Base-by-base conservation (phyloP, 2,329 filamentous ascomycete genomes). In the Penicillium aurantiogriseum region DNA sequence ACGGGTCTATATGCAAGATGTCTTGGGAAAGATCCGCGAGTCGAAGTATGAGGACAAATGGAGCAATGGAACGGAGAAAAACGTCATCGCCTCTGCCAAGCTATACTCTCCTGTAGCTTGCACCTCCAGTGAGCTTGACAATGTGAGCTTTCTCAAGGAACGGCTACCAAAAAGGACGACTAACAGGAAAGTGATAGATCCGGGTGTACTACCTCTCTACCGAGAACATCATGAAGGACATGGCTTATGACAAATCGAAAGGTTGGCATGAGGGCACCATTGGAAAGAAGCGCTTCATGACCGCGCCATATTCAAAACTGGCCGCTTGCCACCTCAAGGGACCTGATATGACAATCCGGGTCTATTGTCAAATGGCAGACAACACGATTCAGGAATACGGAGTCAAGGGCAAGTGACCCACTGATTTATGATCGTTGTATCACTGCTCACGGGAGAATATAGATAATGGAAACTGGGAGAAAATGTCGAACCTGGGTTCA, bases 401-500 rank as follows among this genome's bases (percentile, higher is more conserved):
- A 23, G 11, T 23, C 2, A 23, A 42, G 4, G 39, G 39, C 15
- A 40, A 40, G 11, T 40, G 23, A 23, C 4, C 23, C 23, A 23
- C 23, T 23, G 4, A 4, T 23, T 23, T 23, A 15, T 21, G 11
- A 8, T 13, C 0, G 6, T 2, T 15, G 4, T 40, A 6, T 8
- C 11, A 1, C 5, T 15, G 3, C 19, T 40, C 6, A 40, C 2
- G 15, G 19, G 6, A 11, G 11, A 40, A 38, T 38, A 42, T 3
- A 29, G 42, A 45, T 7, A n/a, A 44, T 27, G 17, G 42, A 44
- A 27, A 27, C 42, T 60, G 58, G 55, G 21, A 49, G 23, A 51
- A 52, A 38, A 49, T 44, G 38, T 52, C 54, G 2, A 58, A 58
- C 29, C 51, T 60, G 13, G 58, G 58, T 4, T 15, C 15, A 17